Evolutionary conservation across 164 flowering plant genomes (phyloP).

Genomic region (Saururus chinensis): DNA sequence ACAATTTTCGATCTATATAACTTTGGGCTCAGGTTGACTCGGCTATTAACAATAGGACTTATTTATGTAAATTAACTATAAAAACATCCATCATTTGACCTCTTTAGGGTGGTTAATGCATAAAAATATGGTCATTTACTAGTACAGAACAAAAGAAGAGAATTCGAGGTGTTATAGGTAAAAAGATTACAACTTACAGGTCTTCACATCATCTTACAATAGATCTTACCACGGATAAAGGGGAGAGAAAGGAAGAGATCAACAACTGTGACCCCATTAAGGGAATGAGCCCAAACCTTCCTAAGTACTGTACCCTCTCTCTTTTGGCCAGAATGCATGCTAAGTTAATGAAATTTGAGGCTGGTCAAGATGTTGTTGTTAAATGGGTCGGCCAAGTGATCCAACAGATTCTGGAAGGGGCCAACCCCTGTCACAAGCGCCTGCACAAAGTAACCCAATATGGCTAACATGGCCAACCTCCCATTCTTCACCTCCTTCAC

Average conservation of each 20-base stretch:
- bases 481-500: conserved; percentile 95
- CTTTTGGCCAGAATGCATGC: not conserved
- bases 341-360: conserved; percentile 71
- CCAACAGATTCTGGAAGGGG: conserved; percentile 86
- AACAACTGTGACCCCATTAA: not conserved
- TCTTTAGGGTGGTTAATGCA: too few species aligned
- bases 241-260: too few species aligned
- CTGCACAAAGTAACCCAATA: conserved; percentile 81
- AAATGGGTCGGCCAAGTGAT: conserved; percentile 88
- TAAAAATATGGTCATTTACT: conserved; percentile 25
- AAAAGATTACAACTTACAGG: not conserved
- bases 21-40: too few species aligned
- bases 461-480: conserved; percentile 89
- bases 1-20: too few species aligned
- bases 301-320: too few species aligned
- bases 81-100: too few species aligned
- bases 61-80: too few species aligned
- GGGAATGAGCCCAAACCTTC: not conserved
- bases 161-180: not conserved
- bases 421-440: conserved; percentile 88
- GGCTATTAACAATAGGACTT: too few species aligned
- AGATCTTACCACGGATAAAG: not conserved
- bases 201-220: not conserved
- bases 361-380: conserved; percentile 91
- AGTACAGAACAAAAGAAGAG: not conserved